Percentiles rank a stretch among this genome's conserved stretches.
Evolutionary conservation across 1,284 basidiomycete species (phyloP).

Genomic region (Leccinum subrobustum): DNA sequence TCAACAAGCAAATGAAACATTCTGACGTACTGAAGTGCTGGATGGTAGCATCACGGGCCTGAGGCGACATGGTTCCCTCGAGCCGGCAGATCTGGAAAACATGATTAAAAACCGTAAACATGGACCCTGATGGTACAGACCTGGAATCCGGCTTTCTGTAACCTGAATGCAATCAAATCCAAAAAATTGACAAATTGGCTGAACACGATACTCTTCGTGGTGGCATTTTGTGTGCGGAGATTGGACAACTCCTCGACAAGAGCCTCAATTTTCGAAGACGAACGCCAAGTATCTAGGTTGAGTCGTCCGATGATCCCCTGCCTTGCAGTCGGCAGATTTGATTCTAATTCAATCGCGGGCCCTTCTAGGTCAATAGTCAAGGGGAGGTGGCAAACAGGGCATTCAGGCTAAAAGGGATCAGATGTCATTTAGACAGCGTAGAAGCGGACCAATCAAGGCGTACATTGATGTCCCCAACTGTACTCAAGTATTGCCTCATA

Average conservation of each 20-base stretch:
- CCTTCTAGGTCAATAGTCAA: conserved; percentile 95
- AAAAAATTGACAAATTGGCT: conserved; percentile 91
- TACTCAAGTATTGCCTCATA: conserved; percentile 89
- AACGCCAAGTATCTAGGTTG: conserved; percentile 88
- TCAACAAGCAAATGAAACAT: conserved; percentile 2
- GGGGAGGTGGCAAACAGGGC: conserved; percentile 93
- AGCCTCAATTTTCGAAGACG: conserved; percentile 96
- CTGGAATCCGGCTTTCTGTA: conserved; percentile 89
- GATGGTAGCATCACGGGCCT: conserved; percentile 93
- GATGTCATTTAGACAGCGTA: conserved; percentile 2
- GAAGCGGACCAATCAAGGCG: conserved; percentile 23
- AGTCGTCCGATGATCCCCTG: conserved; percentile 95
- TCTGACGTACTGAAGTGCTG: conserved; percentile 81
- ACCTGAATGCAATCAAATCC: conserved; percentile 88
- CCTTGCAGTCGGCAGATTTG: conserved; percentile 56
- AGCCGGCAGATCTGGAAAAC: conserved; percentile 84
- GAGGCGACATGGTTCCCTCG: conserved; percentile 96
- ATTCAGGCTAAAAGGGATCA: conserved; percentile 61
- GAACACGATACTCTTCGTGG: conserved; percentile 96
- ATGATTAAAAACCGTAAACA: background rate
- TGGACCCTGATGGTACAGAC: conserved; percentile 40
- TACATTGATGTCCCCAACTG: conserved; percentile 71
- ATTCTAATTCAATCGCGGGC: conserved; percentile 84
- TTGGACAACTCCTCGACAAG: conserved; percentile 92
- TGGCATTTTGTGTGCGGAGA: conserved; percentile 81